Percentiles rank a stretch among this genome's conserved stretches.
phyloP scores from a whole-genome alignment of 2,329 filamentous ascomycete genomes.

The Hypoxylon sp. region DNA sequence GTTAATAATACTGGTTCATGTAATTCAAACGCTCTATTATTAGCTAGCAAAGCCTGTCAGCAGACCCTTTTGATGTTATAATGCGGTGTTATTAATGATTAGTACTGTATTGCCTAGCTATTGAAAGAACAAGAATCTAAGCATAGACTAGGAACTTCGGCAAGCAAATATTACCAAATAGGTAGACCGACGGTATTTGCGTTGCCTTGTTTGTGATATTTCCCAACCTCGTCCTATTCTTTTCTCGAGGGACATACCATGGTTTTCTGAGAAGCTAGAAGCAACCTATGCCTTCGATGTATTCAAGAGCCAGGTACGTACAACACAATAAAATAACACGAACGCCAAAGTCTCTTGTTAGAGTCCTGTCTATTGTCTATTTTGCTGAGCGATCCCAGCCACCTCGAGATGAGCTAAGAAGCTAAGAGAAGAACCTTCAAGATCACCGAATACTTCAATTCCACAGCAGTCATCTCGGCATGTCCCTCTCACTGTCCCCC shows the following conservation, averaged over 20 bases:
- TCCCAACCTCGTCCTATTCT: conserved; percentile 24
- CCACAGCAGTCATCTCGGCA: conserved; percentile 32
- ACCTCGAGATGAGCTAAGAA: conserved; percentile 7
- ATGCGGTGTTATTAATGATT: conserved; percentile 17
- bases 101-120: conserved; percentile 14
- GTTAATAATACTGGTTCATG: not conserved
- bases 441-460: conserved; percentile 2
- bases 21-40: conserved; percentile 6
- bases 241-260: conserved; percentile 10
- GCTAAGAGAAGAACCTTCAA: conserved; percentile 4
- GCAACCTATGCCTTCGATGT: not conserved
- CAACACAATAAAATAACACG: conserved; percentile 29
- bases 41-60: conserved; percentile 6
- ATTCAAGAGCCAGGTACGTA: not conserved
- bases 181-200: conserved; percentile 34
- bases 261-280: not conserved
- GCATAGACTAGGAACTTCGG: conserved; percentile 26
- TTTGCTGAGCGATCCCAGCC: conserved; percentile 13
- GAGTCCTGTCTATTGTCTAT: conserved; percentile 6
- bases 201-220: conserved; percentile 35
- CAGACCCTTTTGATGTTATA: conserved; percentile 14
- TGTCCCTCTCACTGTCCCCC: conserved; percentile 30
- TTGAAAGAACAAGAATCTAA: conserved; percentile 10
- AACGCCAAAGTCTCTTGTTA: conserved; percentile 2
- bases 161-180: conserved; percentile 34